phyloP scores from a whole-genome alignment of 805 yeast genomes.

The Lachancea sp. region DNA sequence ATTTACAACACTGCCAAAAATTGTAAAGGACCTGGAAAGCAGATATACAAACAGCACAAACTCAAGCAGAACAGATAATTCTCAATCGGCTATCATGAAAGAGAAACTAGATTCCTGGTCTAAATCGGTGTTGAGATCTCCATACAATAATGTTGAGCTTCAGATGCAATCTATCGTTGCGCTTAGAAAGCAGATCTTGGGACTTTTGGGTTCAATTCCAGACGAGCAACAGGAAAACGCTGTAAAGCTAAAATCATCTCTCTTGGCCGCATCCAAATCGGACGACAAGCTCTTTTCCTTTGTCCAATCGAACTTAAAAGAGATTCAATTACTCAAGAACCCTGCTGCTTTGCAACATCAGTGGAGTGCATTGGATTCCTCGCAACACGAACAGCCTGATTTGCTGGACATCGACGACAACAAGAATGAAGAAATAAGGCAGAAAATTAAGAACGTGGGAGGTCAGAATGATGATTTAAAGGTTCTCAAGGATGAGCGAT shows the following conservation, averaged over 20 bases:
- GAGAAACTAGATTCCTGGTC: constrained; percentile 30
- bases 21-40: constrained; percentile 47
- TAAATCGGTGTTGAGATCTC: constrained; percentile 20
- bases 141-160: constrained; percentile 22
- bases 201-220: constrained; percentile 30
- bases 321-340: constrained; percentile 38
- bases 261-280: constrained; percentile 54
- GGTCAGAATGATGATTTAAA: constrained; percentile 55
- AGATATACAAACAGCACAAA: constrained; percentile 29
- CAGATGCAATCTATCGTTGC: constrained; percentile 35
- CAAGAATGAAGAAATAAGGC: constrained; percentile 27
- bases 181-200: constrained; percentile 34
- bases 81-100: constrained; percentile 26
- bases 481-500: constrained; percentile 57
- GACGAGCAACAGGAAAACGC: constrained; percentile 48
- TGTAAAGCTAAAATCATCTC: constrained; percentile 49
- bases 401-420: constrained; percentile 66
- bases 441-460: constrained; percentile 46
- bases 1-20: constrained; percentile 66
- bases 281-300: constrained; percentile 49
- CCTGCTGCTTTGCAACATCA: constrained; percentile 40
- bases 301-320: constrained; percentile 38
- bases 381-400: constrained; percentile 29
- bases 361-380: constrained; percentile 26
- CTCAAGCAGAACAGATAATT: constrained; percentile 12